Evolutionary conservation across 2,329 filamentous ascomycete species (phyloP).

Genomic region (Cadophora sp.): DNA sequence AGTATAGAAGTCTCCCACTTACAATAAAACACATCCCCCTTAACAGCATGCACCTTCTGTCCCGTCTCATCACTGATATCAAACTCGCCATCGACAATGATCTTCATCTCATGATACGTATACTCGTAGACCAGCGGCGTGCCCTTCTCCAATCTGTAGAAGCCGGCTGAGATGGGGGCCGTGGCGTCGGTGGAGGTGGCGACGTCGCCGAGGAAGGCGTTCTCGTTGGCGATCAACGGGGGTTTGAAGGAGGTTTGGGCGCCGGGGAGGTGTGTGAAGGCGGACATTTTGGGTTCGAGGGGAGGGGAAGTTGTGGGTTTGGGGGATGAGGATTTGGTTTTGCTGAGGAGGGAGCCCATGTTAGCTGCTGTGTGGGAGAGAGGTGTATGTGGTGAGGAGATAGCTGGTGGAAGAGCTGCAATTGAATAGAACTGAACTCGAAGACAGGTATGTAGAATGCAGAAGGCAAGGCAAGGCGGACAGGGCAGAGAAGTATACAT

Average conservation of each 20-base stretch:
- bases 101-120: constrained; percentile 72
- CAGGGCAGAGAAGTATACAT: constrained; percentile 32
- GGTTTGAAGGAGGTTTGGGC: constrained; percentile 64
- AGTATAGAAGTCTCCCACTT: constrained; percentile 20
- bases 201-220: constrained; percentile 66
- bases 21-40: constrained; percentile 68
- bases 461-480: constrained; percentile 8
- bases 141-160: constrained; percentile 68
- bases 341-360: constrained; percentile 44
- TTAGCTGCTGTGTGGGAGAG: constrained; percentile 31
- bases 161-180: constrained; percentile 62
- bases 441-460: no score
- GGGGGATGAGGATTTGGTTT: constrained; percentile 34
- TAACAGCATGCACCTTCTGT: constrained; percentile 59
- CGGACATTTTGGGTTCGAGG: constrained; percentile 31
- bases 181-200: constrained; percentile 53
- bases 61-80: constrained; percentile 66
- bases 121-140: constrained; percentile 68
- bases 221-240: constrained; percentile 67
- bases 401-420: background rate
- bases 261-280: constrained; percentile 53
- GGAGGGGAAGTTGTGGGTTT: constrained; percentile 16
- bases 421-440: background rate
- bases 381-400: constrained; percentile 5
- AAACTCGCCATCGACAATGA: constrained; percentile 67